phyloP scores from a whole-genome alignment of 1,139 yeast genomes.

The Nakaseomyces bracarensis region DNA sequence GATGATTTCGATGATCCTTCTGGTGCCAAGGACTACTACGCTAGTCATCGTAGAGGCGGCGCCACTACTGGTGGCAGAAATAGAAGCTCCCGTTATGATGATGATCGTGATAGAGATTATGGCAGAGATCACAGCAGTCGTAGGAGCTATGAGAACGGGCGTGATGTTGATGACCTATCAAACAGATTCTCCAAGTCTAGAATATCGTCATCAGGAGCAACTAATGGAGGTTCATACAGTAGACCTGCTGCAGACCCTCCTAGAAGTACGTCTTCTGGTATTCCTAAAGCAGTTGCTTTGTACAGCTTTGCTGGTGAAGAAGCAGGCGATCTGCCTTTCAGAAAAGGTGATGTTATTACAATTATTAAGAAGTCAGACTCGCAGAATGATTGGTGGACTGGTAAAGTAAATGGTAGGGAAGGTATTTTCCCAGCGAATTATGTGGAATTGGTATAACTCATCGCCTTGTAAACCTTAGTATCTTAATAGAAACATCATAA shows the following conservation, averaged over 20 bases:
- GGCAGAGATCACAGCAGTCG: slow-evolving; percentile 9
- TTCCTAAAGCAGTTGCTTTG: slow-evolving; percentile 82
- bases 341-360: slow-evolving; percentile 91
- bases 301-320: slow-evolving; percentile 66
- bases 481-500: background rate
- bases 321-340: slow-evolving; percentile 81
- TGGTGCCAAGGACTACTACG: slow-evolving; percentile 34
- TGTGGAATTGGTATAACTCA: slow-evolving; percentile 74
- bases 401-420: slow-evolving; percentile 68
- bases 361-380: slow-evolving; percentile 79
- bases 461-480: no score
- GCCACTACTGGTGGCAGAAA: slow-evolving; percentile 11
- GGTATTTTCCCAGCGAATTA: slow-evolving; percentile 98
- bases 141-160: slow-evolving; percentile 12
- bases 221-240: slow-evolving; percentile 25
- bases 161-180: slow-evolving; percentile 32
- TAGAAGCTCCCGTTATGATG: slow-evolving; percentile 34
- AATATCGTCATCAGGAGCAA: slow-evolving; percentile 26
- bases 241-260: slow-evolving; percentile 32
- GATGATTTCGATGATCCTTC: slow-evolving; percentile 22
- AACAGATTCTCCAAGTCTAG: slow-evolving; percentile 30
- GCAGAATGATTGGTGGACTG: slow-evolving; percentile 98
- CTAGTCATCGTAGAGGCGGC: slow-evolving; percentile 19
- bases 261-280: slow-evolving; percentile 34
- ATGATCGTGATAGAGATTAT: slow-evolving; percentile 11